Percentiles rank a stretch among this genome's conserved stretches.
phyloP scores from a whole-genome alignment of 768 basidiomycete species.

The Pulveroboletus sp. region DNA sequence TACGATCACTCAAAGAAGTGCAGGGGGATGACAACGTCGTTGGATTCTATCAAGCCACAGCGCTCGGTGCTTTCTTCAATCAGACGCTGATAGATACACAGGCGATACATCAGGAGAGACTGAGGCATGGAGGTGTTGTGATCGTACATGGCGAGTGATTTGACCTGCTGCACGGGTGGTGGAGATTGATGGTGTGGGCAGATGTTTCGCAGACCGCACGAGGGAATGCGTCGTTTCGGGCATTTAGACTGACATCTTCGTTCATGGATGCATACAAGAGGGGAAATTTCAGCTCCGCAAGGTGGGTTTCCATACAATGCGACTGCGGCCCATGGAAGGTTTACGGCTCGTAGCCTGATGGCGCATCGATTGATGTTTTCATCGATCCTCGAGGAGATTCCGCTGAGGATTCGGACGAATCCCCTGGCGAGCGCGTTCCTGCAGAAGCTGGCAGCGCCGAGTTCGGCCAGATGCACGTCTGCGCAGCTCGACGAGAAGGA shows the following conservation, averaged over 20 bases:
- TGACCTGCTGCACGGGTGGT: background rate
- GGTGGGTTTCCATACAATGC: constrained; percentile 43
- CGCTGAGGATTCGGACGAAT: constrained; percentile 80
- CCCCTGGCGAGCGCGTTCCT: constrained; percentile 78
- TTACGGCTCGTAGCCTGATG: constrained; percentile 53
- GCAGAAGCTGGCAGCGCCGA: constrained; percentile 50
- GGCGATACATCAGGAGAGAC: constrained; percentile 78
- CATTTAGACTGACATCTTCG: constrained; percentile 74
- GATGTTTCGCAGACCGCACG: constrained; percentile 75
- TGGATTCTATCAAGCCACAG: constrained; percentile 91
- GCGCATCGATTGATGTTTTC: constrained; percentile 81
- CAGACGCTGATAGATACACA: constrained; percentile 79
- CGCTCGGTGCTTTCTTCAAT: constrained; percentile 80
- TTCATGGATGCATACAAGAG: constrained; percentile 82
- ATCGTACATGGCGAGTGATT: constrained; percentile 69
- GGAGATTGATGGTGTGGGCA: constrained; percentile 30
- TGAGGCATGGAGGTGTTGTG: constrained; percentile 82
- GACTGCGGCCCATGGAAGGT: constrained; percentile 1
- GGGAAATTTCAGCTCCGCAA: constrained; percentile 78
- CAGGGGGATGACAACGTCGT: constrained; percentile 88
- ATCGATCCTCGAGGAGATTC: constrained; percentile 81
- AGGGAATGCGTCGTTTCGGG: constrained; percentile 85
- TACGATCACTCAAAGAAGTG: constrained; percentile 85
- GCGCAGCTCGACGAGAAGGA: constrained; percentile 37
- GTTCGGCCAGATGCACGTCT: constrained; percentile 34